Conservation (phyloP, 1,284 basidiomycete genomes). For the Ganoderma multipileum region DNA sequence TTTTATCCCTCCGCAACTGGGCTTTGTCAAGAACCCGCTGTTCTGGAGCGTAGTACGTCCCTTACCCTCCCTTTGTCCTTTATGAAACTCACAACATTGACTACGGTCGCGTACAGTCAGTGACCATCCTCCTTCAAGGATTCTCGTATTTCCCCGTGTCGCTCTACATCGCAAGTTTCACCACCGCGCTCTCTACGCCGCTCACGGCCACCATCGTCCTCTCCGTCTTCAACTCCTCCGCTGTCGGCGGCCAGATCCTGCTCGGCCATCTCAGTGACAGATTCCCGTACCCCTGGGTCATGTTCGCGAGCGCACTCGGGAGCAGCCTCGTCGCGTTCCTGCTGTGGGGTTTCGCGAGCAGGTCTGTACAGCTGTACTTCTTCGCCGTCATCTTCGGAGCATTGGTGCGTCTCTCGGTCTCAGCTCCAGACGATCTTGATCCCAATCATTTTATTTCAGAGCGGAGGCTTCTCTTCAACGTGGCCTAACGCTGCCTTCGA, state of each 20-base stretch:
- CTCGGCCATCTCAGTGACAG: slow-evolving; percentile 37
- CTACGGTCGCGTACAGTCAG: slow-evolving; percentile 14
- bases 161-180: slow-evolving; percentile 39
- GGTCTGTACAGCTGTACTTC: slow-evolving; percentile 33
- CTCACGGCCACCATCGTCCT: slow-evolving; percentile 36
- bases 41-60: slow-evolving; percentile 37
- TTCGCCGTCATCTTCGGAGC: slow-evolving; percentile 40
- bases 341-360: slow-evolving; percentile 38
- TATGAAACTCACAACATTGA: not conserved
- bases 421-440: not conserved
- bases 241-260: slow-evolving; percentile 37
- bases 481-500: slow-evolving; percentile 36
- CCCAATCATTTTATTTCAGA: slow-evolving; percentile 21
- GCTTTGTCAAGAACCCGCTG: slow-evolving; percentile 34
- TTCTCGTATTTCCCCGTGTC: slow-evolving; percentile 41
- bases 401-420: slow-evolving; percentile 17
- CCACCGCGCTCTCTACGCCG: slow-evolving; percentile 33
- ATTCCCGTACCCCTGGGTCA: slow-evolving; percentile 38
- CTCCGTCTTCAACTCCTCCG: slow-evolving; percentile 38
- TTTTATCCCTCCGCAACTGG: slow-evolving; percentile 36
- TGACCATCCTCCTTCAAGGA: slow-evolving; percentile 35
- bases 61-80: not conserved
- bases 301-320: slow-evolving; percentile 33
- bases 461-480: slow-evolving; percentile 37
- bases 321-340: slow-evolving; percentile 37